Conservation (phyloP, 805 yeast species). For the Kazachstania martiniae region DNA sequence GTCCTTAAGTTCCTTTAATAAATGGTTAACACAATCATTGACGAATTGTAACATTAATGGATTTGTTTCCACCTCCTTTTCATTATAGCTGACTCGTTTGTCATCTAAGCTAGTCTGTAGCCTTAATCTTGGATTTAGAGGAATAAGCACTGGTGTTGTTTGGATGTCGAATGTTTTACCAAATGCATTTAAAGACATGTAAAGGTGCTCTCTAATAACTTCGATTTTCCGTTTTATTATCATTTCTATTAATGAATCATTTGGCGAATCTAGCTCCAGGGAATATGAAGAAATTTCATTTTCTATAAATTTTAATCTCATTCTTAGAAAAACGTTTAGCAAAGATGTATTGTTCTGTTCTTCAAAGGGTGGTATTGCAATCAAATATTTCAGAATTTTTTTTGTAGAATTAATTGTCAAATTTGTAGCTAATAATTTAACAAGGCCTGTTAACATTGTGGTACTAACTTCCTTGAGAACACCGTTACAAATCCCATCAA, state of each 20-base stretch:
- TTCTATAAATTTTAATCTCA: slow-evolving; percentile 58
- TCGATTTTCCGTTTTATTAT: slow-evolving; percentile 66
- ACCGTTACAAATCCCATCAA: slow-evolving; percentile 21
- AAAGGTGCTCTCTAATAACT: slow-evolving; percentile 59
- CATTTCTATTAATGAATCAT: slow-evolving; percentile 19
- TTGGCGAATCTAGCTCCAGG: slow-evolving; percentile 9
- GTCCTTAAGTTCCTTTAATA: slow-evolving; percentile 18
- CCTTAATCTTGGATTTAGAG: slow-evolving; percentile 6
- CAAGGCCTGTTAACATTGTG: slow-evolving; percentile 60
- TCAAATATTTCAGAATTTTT: slow-evolving; percentile 67
- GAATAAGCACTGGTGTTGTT: slow-evolving; percentile 7
- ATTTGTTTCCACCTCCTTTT: slow-evolving; percentile 6
- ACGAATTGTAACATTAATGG: slow-evolving; percentile 28
- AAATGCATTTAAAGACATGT: slow-evolving; percentile 20
- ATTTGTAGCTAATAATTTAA: slow-evolving; percentile 61
- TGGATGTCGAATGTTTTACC: slow-evolving; percentile 10
- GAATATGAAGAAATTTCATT: slow-evolving; percentile 42
- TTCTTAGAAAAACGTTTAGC: slow-evolving; percentile 51
- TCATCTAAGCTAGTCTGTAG: no score
- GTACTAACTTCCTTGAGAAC: slow-evolving; percentile 27
- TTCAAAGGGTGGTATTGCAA: slow-evolving; percentile 49
- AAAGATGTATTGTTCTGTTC: slow-evolving; percentile 22
- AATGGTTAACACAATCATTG: slow-evolving; percentile 23
- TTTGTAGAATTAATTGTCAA: slow-evolving; percentile 68
- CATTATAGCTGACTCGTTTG: background rate